Base-by-base conservation (phyloP, 2,329 filamentous ascomycete genomes). In the Sarocladium strictum region DNA sequence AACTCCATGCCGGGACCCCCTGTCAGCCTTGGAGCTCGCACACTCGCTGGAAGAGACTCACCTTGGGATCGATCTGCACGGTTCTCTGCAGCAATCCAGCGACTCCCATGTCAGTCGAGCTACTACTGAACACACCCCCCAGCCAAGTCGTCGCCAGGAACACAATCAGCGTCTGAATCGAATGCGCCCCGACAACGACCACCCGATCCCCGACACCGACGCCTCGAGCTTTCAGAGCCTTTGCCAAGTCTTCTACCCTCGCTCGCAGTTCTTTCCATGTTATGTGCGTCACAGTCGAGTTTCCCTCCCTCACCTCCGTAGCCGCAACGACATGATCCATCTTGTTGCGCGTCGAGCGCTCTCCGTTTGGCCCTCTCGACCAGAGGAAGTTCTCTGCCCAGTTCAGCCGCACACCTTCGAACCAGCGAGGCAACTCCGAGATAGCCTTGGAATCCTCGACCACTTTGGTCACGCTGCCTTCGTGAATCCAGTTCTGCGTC, bases 311-410 rank as follows among this genome's bases (percentile, higher is more conserved):
- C 2, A 89, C 81, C 67, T 90, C 85, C 0, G 86, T 91, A 33
- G 89, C 65, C 2, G 87, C 90, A 35, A 90, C 73, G 62, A 84
- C 85, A 58, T 66, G 68, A 59, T 93, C 87, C 60, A 89, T 87
- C 67, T 94, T 94, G 57, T 81, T 74, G 3, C 65, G 60, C 0
- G 74, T 87, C 7, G 76, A 75, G 3, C 75, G 72, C 23, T 74
- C 64, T 2, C 72, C 76, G 0, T 72, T 67, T 10, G 75, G 0
- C 69, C 63, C 2, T 69, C 64, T 67, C 65, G 14, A 78, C 72
- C 81, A 92, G 24, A 96, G 80, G 24, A 90, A 69, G 64, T 94
- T 95, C 71, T 95, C 89, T 4, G 89, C 86, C 65, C 85, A 93
- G 63, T 91, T 95, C 61, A 94, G 68, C 4, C 74, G 71, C 1